Evolutionary conservation across 352 stramenopile genomes (phyloP).

Genomic region (Phytophthora pistaciae): DNA sequence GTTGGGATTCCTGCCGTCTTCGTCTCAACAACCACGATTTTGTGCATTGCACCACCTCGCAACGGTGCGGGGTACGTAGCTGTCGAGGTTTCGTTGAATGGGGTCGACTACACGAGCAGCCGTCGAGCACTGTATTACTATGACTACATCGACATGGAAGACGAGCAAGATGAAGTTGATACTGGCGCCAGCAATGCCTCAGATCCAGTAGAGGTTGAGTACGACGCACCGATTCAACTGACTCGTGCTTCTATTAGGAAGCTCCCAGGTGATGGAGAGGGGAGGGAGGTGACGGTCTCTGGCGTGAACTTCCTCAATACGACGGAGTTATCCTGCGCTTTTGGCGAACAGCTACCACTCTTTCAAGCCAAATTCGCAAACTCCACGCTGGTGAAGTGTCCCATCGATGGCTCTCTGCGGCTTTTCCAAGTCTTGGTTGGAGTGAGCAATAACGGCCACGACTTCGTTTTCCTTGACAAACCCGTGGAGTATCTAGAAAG

Average conservation of each 20-base stretch:
- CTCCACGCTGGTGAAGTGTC: constrained; percentile 22
- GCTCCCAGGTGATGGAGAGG: constrained; percentile 24
- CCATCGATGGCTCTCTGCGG: neutral
- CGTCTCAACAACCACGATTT: constrained; percentile 40
- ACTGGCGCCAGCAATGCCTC: constrained; percentile 36
- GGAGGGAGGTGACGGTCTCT: constrained; percentile 27
- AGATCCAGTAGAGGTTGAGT: constrained; percentile 36
- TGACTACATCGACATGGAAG: constrained; percentile 33
- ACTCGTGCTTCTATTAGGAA: constrained; percentile 24
- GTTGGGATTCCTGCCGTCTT: constrained; percentile 18
- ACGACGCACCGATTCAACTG: constrained; percentile 32
- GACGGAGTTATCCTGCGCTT: constrained; percentile 31
- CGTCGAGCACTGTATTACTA: constrained; percentile 42
- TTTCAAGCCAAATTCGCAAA: constrained; percentile 20
- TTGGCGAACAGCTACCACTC: constrained; percentile 15
- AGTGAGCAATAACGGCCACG: constrained; percentile 50
- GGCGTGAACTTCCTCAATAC: constrained; percentile 47
- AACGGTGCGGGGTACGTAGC: constrained; percentile 32
- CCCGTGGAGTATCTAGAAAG: constrained; percentile 19
- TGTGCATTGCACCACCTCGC: constrained; percentile 36
- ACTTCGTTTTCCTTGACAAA: constrained; percentile 37
- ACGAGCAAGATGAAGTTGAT: constrained; percentile 16
- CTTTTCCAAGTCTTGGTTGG: constrained; percentile 25
- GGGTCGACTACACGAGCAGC: constrained; percentile 51
- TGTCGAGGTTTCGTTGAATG: constrained; percentile 59